Evolutionary conservation across 2,329 filamentous ascomycete species (phyloP), one percentile per base, ranked within the genome.

Genomic region (Clonostachys chloroleuca): DNA sequence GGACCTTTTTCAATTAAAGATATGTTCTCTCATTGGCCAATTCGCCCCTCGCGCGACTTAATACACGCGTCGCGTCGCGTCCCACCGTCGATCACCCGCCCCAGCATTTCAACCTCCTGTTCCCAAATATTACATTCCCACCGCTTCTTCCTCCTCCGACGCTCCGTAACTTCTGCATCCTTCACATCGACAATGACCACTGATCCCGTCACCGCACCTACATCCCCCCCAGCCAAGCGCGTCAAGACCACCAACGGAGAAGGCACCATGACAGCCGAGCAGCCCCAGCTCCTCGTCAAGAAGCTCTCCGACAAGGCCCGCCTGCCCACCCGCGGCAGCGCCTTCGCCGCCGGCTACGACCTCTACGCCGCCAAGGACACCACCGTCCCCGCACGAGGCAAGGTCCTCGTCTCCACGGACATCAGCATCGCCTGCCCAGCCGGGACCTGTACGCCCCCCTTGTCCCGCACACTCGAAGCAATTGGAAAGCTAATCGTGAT

Each of bases 291-390:
- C 45, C 81, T 90, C 52, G 84, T 99, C 69, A 92, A 96, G 78
- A 91, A 95, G 68, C 84, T 97, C 49, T 87, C 87, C 9, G 74
- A 83, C 36, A 83, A 86, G 53, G 94, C 86, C n/a, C 81, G 79
- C 42, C 77, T 92, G 20, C 94, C 94, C 12, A 97, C 90, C 0
- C 84, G 92, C 47, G 94, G 94, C 55, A 95, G 89, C 55, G 86
- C 84, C 45, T 92, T 89, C 61, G 89, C 94, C 1, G 94, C 94
- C 2, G 94, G 94, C 35, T 97, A 97, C 71, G 94, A 99, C 68
- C 64, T 99, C 49, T 97, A 96, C 69, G 86, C 84, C 45, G 81
- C 90, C 3, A 81, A 82, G 60, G 81, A 86, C 36, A 86, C 84
- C 5, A 78, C 80, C 3, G 84, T 99, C 48, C 92, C 92, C 0